Evolutionary conservation across 2,329 filamentous ascomycete genomes (phyloP).

Genomic region (Neurospora sp.): DNA sequence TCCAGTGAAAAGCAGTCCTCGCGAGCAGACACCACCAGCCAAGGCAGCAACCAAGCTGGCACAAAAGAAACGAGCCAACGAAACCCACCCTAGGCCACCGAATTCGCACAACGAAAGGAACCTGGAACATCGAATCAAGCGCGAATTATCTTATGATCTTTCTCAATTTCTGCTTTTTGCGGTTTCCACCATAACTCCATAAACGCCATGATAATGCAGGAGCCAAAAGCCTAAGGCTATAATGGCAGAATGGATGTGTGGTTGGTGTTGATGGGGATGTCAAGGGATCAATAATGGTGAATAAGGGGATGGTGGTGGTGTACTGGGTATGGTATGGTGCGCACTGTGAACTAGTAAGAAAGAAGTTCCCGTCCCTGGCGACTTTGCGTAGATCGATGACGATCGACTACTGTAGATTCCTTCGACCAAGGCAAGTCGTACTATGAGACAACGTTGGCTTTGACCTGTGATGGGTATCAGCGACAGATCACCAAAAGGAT

Average conservation of each 20-base stretch:
- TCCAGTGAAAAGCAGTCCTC: background rate
- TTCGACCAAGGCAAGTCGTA: background rate
- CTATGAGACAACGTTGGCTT: background rate
- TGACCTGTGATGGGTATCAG: background rate
- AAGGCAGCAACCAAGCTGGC: background rate
- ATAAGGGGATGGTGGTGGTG: background rate
- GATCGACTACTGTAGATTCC: background rate
- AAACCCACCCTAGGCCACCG: background rate
- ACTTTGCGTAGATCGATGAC: background rate
- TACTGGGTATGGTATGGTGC: background rate
- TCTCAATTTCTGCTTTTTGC: background rate
- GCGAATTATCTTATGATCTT: background rate
- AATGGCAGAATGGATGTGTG: background rate
- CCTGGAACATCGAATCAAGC: background rate
- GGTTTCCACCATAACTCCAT: background rate
- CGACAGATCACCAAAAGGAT: background rate
- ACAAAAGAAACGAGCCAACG: background rate
- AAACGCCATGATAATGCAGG: conserved; percentile 5
- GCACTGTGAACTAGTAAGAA: background rate
- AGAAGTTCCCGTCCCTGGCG: background rate
- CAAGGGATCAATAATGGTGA: background rate
- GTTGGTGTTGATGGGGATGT: background rate
- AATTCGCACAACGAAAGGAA: background rate
- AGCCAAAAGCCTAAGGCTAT: background rate
- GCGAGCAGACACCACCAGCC: background rate